Conservation (phyloP, 495 filamentous ascomycete genomes). For the Niebla homalea region DNA sequence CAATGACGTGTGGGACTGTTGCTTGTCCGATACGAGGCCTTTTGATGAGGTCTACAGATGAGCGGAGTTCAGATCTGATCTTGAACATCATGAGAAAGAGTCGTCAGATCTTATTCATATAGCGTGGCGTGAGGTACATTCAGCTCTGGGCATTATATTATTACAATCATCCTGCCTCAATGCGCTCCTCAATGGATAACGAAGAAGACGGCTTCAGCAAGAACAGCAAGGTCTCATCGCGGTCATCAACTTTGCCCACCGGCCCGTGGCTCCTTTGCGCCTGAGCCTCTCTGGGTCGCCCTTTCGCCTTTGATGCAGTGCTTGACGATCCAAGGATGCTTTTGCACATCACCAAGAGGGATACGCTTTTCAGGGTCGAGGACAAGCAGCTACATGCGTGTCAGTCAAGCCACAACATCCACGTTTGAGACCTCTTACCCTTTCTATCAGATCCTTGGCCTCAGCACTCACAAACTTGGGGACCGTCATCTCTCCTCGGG, state of each 20-base stretch:
- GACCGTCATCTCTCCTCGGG: slow-evolving; percentile 80
- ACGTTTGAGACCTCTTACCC: slow-evolving; percentile 36
- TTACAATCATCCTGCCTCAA: slow-evolving; percentile 3
- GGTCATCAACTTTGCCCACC: slow-evolving; percentile 21
- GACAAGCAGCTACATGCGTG: slow-evolving; percentile 57
- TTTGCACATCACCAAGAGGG: slow-evolving; percentile 73
- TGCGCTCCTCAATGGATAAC: slow-evolving; percentile 16
- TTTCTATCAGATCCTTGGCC: slow-evolving; percentile 84
- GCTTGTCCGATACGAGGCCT: slow-evolving; percentile 82
- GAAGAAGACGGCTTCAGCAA: slow-evolving; percentile 12
- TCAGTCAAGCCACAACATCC: background rate
- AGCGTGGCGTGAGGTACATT: slow-evolving; percentile 1
- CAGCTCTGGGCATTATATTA: slow-evolving; percentile 8
- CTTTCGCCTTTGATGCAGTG: slow-evolving; percentile 76
- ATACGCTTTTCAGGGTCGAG: slow-evolving; percentile 91
- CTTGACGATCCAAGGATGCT: slow-evolving; percentile 94
- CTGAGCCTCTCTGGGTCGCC: slow-evolving; percentile 36
- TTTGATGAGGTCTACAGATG: slow-evolving; percentile 95
- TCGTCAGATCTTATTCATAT: background rate
- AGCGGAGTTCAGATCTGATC: slow-evolving; percentile 12
- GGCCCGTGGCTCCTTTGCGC: slow-evolving; percentile 24
- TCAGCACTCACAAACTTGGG: slow-evolving; percentile 83
- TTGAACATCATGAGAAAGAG: background rate
- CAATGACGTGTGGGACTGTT: slow-evolving; percentile 95
- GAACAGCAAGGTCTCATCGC: slow-evolving; percentile 11